These are phyloP conservation scores for Cladosporium oxysporum DNA, from an alignment of 2,329 filamentous ascomycete genomes.

Conservation along the genomic window DNA sequence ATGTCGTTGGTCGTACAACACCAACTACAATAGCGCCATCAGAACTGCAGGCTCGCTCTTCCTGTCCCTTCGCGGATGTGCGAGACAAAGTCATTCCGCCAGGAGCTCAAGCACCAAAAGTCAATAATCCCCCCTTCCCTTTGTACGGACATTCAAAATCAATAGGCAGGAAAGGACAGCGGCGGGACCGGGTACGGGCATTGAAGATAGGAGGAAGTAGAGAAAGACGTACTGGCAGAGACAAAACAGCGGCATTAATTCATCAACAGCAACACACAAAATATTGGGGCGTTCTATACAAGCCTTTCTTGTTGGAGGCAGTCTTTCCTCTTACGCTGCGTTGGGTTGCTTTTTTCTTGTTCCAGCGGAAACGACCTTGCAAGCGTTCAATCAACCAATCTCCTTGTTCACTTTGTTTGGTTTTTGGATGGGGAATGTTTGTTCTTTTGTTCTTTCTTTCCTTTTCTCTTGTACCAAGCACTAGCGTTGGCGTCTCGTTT, in stretches of 20 bases:
- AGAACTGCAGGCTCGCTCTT: not conserved
- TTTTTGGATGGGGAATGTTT: not conserved
- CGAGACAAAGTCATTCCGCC: not conserved
- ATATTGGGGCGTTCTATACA: not conserved
- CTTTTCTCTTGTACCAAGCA: not conserved
- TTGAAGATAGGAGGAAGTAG: not conserved
- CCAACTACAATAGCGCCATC: not conserved
- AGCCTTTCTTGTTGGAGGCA: not conserved
- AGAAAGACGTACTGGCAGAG: not conserved
- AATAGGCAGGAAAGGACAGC: conserved; percentile 8
- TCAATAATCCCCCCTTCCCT: conserved; percentile 3
- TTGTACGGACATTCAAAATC: conserved; percentile 8
- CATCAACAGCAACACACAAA: not conserved
- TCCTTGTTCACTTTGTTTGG: not conserved
- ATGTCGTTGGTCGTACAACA: not conserved
- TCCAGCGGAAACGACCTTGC: not conserved
- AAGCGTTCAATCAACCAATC: not conserved
- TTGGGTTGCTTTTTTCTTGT: not conserved
- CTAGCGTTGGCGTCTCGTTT: not conserved
- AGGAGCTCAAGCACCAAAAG: not conserved
- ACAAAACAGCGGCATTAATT: conserved; percentile 11
- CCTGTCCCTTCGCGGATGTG: not conserved
- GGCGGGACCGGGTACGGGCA: not conserved
- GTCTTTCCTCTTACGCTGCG: not conserved
- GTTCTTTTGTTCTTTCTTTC: not conserved